Evolutionary conservation across 495 filamentous ascomycete species (phyloP), one percentile per base, ranked within the genome.

Genomic region (Usnea hakonensis): DNA sequence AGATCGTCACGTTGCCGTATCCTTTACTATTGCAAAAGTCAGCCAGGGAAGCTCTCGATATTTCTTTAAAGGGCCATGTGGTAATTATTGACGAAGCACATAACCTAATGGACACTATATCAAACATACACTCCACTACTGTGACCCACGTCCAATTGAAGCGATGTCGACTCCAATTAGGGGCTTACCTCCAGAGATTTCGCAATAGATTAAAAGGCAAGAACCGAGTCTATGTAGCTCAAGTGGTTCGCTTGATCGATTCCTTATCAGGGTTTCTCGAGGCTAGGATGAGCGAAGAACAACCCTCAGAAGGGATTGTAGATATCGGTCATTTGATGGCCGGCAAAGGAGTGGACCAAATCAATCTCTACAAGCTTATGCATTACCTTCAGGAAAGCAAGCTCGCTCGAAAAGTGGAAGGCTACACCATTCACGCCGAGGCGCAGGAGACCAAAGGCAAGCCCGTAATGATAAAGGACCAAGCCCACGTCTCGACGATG

Each of bases 61-160:
- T 98, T 26, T 94, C 89, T 35, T 73, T 98, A 13, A 91, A 92
- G 67, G 87, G 84, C 9, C 92, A 96, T 71, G 79, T 97, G 2
- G 83, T 98, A 28, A 88, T 98, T 48, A 90, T 98, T 65, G 94
- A 98, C 68, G 94, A 98, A 76, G 94, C 95, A 1, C 94, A 98
- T 70, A 98, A 98, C 71, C 81, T 98, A 36, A 97, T 97, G 85
- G 91, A 96, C 72, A 89, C 93, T 2, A 91, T 98, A 50, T 82
- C 90, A 1, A 87, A 84, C 28, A 93, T 96, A 57, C 84, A 97
- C 69, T 95, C 94, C 2, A 82, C 90, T 6, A 82, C 86, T 43
- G 80, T 97, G 32, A 83, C 85, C 13, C 77, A 93, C 7, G 71
- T 70, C 28, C 91, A 97, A 65, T 73, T 97, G 21, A 80, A 85